Evolutionary conservation across 78 protist genomes (phyloP).

Genomic region (Monosiga brevicollis): DNA sequence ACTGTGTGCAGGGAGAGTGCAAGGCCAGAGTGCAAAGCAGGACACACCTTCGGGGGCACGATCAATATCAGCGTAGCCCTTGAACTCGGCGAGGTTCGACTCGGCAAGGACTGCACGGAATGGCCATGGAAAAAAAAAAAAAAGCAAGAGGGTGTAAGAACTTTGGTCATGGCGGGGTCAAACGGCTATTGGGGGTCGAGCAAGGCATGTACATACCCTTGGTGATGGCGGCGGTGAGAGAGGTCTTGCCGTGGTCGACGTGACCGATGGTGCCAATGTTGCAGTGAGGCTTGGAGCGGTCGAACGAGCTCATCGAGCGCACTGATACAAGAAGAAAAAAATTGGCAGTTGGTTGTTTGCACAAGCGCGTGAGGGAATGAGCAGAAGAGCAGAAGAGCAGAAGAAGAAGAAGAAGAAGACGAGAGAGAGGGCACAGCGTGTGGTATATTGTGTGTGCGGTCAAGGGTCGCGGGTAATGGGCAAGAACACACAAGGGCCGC

Average conservation of each 20-base stretch:
- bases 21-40: no score
- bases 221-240: conserved; percentile 92
- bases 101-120: conserved; percentile 28
- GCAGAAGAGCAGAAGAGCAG: not conserved
- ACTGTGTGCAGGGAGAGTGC: no score
- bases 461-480: not conserved
- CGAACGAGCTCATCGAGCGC: conserved; percentile 20
- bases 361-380: not conserved
- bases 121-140: not conserved
- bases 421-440: not conserved
- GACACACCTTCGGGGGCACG: conserved; percentile 77
- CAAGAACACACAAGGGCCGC: no score
- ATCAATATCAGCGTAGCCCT: conserved; percentile 74
- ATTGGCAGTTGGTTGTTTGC: not conserved
- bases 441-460: not conserved
- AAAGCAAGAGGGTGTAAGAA: not conserved
- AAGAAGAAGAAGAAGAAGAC: not conserved
- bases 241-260: conserved; percentile 96
- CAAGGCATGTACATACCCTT: conserved; percentile 28
- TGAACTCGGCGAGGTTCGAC: conserved; percentile 43
- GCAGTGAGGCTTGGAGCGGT: conserved; percentile 77
- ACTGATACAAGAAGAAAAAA: no score
- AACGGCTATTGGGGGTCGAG: not conserved
- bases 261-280: conserved; percentile 97
- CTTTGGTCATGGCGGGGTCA: not conserved